These are phyloP conservation scores for Macrolepiota dolichaula DNA, from an alignment of 768 basidiomycete species.

Conservation along the genomic window DNA sequence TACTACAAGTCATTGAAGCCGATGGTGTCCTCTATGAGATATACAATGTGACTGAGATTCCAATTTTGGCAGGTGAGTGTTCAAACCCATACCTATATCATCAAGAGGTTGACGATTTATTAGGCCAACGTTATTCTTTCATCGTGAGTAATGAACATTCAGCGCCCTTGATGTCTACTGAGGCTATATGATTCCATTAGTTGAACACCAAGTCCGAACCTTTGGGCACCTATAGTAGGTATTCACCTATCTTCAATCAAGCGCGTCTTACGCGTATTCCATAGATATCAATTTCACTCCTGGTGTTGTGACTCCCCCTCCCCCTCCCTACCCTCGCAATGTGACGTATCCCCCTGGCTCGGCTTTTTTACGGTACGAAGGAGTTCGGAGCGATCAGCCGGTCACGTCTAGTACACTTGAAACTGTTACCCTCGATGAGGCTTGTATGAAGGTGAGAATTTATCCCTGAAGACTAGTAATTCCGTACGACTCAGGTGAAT, in stretches of 20 bases:
- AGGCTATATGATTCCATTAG: not conserved
- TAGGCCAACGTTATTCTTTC: not conserved
- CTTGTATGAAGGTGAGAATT: not conserved
- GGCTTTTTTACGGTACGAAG: not conserved
- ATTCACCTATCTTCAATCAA: not conserved
- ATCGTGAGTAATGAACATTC: not conserved
- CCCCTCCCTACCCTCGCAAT: too few species aligned
- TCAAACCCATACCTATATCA: not conserved
- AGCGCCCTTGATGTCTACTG: too few species aligned
- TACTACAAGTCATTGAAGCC: constrained; percentile 41
- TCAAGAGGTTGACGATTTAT: not conserved
- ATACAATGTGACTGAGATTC: not conserved
- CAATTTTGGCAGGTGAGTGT: not conserved
- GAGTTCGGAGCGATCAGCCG: not conserved
- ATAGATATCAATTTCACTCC: not conserved
- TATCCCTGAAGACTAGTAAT: not conserved
- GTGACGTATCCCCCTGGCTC: not conserved
- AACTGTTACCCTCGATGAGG: not conserved
- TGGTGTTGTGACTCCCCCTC: too few species aligned
- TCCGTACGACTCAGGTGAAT: not conserved
- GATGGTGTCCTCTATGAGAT: constrained; percentile 26
- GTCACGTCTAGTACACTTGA: not conserved
- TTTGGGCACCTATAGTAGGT: not conserved
- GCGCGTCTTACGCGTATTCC: not conserved
- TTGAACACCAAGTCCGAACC: not conserved